phyloP scores from a whole-genome alignment of 2,329 filamentous ascomycete genomes.

The Fonsecaea pugnacius region DNA sequence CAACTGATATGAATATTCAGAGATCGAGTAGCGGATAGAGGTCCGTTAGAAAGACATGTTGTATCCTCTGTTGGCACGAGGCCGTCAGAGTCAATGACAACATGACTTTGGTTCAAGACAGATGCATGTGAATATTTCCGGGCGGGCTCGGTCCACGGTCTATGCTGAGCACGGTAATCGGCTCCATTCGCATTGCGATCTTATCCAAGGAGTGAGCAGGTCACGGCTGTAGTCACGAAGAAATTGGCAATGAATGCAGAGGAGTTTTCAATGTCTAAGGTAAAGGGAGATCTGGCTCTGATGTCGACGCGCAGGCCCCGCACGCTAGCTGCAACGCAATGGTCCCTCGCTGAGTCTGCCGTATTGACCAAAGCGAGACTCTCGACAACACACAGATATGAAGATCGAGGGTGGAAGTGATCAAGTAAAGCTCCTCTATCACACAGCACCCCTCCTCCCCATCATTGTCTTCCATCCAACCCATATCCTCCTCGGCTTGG shows the following conservation, averaged over 20 bases:
- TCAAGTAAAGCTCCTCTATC: slow-evolving; percentile 4
- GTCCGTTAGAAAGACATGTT: slow-evolving; percentile 24
- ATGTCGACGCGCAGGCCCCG: neutral
- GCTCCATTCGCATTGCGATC: neutral
- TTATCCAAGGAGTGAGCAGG: neutral
- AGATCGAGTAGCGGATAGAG: slow-evolving; percentile 4
- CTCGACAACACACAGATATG: neutral
- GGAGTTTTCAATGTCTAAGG: neutral
- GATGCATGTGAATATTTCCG: slow-evolving; percentile 1
- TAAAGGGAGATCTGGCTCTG: neutral
- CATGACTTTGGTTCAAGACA: slow-evolving; percentile 31
- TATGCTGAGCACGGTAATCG: neutral
- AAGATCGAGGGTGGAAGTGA: neutral
- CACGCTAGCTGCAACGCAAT: neutral
- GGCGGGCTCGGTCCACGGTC: neutral
- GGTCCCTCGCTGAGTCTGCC: neutral
- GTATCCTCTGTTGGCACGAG: slow-evolving; percentile 3
- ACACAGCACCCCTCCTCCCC: slow-evolving; percentile 32
- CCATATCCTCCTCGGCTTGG: slow-evolving; percentile 53
- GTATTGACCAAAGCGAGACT: neutral
- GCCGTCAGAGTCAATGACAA: slow-evolving; percentile 33
- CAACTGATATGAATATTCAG: neutral
- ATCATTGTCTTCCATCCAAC: slow-evolving; percentile 64
- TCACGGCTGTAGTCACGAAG: neutral
- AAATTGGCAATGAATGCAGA: neutral